Conservation (phyloP, 495 filamentous ascomycete species). For the Acidiella bohemica region DNA sequence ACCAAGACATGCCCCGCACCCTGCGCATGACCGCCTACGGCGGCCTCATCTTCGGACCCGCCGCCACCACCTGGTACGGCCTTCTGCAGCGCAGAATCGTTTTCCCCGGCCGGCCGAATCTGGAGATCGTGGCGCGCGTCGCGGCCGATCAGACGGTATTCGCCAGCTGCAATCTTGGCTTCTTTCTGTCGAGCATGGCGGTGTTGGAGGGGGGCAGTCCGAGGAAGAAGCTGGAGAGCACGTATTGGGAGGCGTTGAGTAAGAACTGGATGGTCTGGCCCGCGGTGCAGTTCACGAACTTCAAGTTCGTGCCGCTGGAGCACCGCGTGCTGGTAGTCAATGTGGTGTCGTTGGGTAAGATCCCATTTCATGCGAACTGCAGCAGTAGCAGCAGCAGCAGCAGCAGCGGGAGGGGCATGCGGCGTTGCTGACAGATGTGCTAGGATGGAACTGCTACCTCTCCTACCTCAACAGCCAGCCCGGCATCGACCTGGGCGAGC, state of each 20-base stretch:
- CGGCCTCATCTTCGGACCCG: constrained; percentile 83
- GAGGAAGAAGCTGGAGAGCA: constrained; percentile 53
- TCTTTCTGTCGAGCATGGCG: constrained; percentile 78
- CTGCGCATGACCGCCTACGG: constrained; percentile 87
- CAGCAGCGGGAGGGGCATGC: background rate
- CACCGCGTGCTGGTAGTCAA: constrained; percentile 83
- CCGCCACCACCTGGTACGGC: constrained; percentile 77
- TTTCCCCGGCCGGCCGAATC: constrained; percentile 44
- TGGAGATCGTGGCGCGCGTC: constrained; percentile 69
- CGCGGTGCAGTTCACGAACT: constrained; percentile 78
- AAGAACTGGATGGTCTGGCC: constrained; percentile 94
- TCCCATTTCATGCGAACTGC: no score
- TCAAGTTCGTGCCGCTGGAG: constrained; percentile 76
- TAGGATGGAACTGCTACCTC: constrained; percentile 93
- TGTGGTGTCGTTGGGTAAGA: constrained; percentile 57
- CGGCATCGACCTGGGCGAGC: constrained; percentile 2
- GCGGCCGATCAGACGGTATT: constrained; percentile 76
- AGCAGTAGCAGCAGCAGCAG: background rate
- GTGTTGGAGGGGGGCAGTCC: constrained; percentile 68
- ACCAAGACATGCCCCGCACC: constrained; percentile 71
- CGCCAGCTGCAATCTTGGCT: constrained; percentile 62
- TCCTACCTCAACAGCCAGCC: constrained; percentile 59
- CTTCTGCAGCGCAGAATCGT: constrained; percentile 59
- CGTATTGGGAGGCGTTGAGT: constrained; percentile 53
- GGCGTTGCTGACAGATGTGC: constrained; percentile 17